These are phyloP conservation scores for Thalassiosira profunda DNA, from an alignment of 108 stramenopile genomes.

Conservation along the genomic window DNA sequence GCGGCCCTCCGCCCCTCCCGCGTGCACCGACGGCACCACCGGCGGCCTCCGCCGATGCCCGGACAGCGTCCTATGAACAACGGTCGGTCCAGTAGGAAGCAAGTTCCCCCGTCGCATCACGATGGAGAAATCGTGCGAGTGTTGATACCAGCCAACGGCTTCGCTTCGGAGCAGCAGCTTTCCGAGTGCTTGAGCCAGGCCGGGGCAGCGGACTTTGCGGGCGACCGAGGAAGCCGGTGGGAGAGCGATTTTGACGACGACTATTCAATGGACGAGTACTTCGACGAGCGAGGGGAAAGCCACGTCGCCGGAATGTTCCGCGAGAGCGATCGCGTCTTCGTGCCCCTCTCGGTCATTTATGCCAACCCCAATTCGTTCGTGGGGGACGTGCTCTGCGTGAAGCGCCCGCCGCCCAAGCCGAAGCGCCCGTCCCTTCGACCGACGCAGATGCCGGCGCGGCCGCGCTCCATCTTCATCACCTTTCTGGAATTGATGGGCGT, in stretches of 20 bases:
- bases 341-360: slow-evolving; percentile 33
- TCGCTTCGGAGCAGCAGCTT: slow-evolving; percentile 20
- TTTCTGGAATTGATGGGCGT: slow-evolving; percentile 33
- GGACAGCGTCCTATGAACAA: too few relatives aligned
- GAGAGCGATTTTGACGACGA: background rate
- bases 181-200: slow-evolving; percentile 28
- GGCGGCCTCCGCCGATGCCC: too few relatives aligned
- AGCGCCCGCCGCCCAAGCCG: slow-evolving; percentile 16
- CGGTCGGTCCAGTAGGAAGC: too few relatives aligned
- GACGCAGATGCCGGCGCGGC: background rate
- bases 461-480: slow-evolving; percentile 12
- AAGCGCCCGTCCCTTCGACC: background rate
- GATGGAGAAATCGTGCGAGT: slow-evolving; percentile 35
- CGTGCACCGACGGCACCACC: too few relatives aligned
- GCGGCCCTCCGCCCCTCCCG: too few relatives aligned
- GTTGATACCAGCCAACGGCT: slow-evolving; percentile 28
- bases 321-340: slow-evolving; percentile 31
- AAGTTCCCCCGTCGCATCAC: background rate
- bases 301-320: slow-evolving; percentile 35
- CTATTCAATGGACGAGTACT: slow-evolving; percentile 22
- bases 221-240: background rate
- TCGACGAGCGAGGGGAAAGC: background rate
- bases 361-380: slow-evolving; percentile 25
- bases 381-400: slow-evolving; percentile 24
- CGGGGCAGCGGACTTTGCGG: background rate